Evolutionary conservation across 495 filamentous ascomycete species (phyloP), one percentile per base, ranked within the genome.

Genomic region (Hypoxylon lienhwacheense): DNA sequence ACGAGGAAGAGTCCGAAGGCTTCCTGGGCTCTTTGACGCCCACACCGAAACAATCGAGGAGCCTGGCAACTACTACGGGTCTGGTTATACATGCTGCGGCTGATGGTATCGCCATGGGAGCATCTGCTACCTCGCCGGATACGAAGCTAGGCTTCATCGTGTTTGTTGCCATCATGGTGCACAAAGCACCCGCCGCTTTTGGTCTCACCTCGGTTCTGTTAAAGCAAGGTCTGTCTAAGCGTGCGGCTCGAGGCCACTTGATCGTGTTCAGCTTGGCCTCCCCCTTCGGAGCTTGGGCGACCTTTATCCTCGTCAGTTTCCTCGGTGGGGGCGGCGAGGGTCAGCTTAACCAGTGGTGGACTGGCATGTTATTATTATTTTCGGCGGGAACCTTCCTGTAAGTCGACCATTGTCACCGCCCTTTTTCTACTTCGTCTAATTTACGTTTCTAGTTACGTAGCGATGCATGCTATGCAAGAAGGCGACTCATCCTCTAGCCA

Each of bases 391-490:
- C 93, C 2, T 98, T 98, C 68, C 74, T 98, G 90, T 96, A 71
- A 80, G 88, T 79, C 7, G 47, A 34, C 11, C 5, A 4, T 11
- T 43, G 3, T 15, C 25, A 0, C 7, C 2, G 10, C 6, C 10
- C 17, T 17, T 35, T 19, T 10, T 34, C 34, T 10, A 46, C 6
- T 5, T 32, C 37, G 20, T 31, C 49, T 34, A 33, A 56, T 53
- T 68, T 51, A 71, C 42, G 7, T 29, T 49, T 21, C 7, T 46
- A 96, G 91, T 66, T 97, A 98, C 65, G 93, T 98, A 20, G 95
- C 93, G 1, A 95, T 97, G 92, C 93, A 98, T 66, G 90, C 91
- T 2, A 96, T 97, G 90, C 89, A 92, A 66, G 90, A 95, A 62
- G 84, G 86, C 34, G 81, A 82, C 36, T 49, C 70, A 55, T 48